A percentile compares a stretch with the other conserved stretches of the same genome.
phyloP scores from a whole-genome alignment of 2,329 filamentous ascomycete species.

The Monosporascus sp. region DNA sequence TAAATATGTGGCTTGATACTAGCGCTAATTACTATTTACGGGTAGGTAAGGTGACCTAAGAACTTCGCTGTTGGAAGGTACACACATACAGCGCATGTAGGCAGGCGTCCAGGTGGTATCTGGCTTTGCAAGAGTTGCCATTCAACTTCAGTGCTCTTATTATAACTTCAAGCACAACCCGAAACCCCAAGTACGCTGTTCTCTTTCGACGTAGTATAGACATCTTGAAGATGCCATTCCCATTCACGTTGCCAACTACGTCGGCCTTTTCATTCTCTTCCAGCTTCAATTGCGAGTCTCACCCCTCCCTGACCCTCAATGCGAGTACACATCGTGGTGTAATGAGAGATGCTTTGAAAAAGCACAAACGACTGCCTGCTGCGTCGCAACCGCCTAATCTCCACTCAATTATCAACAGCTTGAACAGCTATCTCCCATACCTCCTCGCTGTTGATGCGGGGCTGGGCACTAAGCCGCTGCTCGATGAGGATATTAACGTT shows the following conservation, averaged over 20 bases:
- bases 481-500: conserved; percentile 60
- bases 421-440: conserved; percentile 79
- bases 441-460: conserved; percentile 72
- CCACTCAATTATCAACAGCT: conserved; percentile 58
- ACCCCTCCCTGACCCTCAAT: conserved; percentile 80
- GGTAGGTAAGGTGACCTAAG: no score
- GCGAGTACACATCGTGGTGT: conserved; percentile 81
- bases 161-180: no score
- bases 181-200: no score
- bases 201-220: no score
- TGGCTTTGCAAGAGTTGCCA: no score
- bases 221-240: conserved; percentile 68
- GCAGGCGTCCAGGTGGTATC: no score
- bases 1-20: no score
- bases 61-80: no score
- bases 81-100: no score
- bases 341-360: conserved; percentile 77
- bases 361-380: conserved; percentile 78
- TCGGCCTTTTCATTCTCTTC: conserved; percentile 78
- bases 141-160: no score
- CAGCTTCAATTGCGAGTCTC: conserved; percentile 71
- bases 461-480: conserved; percentile 48
- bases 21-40: no score
- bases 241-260: conserved; percentile 83
- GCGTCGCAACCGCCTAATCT: conserved; percentile 67